Conservation (phyloP, 169 alveolate species). For the Plasmodium malariae region DNA sequence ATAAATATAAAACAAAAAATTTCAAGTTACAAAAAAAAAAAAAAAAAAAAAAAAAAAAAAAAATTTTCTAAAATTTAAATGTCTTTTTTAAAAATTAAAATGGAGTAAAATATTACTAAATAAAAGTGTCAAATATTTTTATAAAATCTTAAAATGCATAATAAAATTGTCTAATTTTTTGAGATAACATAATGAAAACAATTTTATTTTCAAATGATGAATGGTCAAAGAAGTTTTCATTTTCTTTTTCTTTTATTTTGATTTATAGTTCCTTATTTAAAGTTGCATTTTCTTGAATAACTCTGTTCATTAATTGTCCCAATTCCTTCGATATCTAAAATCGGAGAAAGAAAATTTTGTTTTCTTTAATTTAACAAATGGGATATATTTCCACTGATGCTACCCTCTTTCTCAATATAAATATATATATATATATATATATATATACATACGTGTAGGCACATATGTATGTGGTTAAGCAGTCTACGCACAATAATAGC, state of each 20-base stretch:
- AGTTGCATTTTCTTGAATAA: conserved; percentile 21
- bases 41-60: conserved; percentile 21
- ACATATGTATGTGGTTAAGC: neutral
- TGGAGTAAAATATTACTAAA: neutral
- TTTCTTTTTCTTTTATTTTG: neutral
- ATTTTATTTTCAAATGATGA: neutral
- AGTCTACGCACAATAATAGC: neutral
- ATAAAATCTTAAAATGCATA: neutral
- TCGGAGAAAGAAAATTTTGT: neutral
- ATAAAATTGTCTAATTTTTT: neutral
- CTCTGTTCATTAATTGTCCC: conserved; percentile 19
- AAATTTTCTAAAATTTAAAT: neutral
- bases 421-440: conserved; percentile 2
- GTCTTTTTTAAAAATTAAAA: neutral
- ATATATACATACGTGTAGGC: neutral
- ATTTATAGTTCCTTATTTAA: conserved; percentile 35
- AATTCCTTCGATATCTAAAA: conserved; percentile 40
- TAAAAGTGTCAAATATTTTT: conserved; percentile 11
- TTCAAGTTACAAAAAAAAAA: conserved; percentile 43
- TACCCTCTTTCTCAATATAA: neutral
- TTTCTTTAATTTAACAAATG: no score
- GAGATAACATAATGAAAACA: conserved; percentile 2
- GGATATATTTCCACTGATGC: neutral
- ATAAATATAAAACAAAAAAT: conserved; percentile 32
- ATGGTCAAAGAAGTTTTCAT: conserved; percentile 5